These are phyloP conservation scores for Spiraea crenata DNA, from an alignment of 331 rosid species.

Conservation along the genomic window DNA sequence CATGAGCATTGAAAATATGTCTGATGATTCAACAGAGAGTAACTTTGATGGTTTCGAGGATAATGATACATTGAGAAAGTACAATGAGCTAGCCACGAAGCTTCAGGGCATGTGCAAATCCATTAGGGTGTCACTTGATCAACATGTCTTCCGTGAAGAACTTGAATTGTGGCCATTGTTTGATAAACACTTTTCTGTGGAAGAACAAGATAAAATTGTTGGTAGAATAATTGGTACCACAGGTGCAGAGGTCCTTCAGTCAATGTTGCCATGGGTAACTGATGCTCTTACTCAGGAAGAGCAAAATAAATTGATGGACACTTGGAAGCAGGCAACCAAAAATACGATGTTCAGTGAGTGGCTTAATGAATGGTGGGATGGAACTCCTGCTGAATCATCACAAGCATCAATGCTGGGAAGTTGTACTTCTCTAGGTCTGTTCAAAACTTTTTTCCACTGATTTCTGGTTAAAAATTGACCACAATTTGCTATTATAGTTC, in stretches of 20 bases:
- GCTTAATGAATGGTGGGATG: slow-evolving; percentile 62
- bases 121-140: slow-evolving; percentile 48
- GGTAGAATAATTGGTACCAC: slow-evolving; percentile 58
- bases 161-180: slow-evolving; percentile 57
- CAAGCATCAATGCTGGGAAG: slow-evolving; percentile 16
- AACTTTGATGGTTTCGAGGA: neutral
- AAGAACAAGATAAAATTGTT: slow-evolving; percentile 53
- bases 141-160: slow-evolving; percentile 50
- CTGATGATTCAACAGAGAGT: slow-evolving; percentile 10
- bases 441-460: slow-evolving; percentile 9
- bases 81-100: slow-evolving; percentile 42
- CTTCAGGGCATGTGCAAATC: slow-evolving; percentile 58
- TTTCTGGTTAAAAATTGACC: slow-evolving; percentile 3
- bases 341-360: slow-evolving; percentile 58
- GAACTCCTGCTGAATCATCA: slow-evolving; percentile 33
- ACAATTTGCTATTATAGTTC: neutral
- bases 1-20: slow-evolving; percentile 10
- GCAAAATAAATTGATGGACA: slow-evolving; percentile 57
- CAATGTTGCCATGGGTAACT: slow-evolving; percentile 61
- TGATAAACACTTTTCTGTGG: slow-evolving; percentile 53
- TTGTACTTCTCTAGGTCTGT: slow-evolving; percentile 40
- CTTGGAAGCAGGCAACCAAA: slow-evolving; percentile 56
- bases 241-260: slow-evolving; percentile 59
- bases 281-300: slow-evolving; percentile 49
- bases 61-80: slow-evolving; percentile 30